These are phyloP conservation scores for Dunaliella sp. DNA, from an alignment of 139 green algal species.

Conservation along the genomic window DNA sequence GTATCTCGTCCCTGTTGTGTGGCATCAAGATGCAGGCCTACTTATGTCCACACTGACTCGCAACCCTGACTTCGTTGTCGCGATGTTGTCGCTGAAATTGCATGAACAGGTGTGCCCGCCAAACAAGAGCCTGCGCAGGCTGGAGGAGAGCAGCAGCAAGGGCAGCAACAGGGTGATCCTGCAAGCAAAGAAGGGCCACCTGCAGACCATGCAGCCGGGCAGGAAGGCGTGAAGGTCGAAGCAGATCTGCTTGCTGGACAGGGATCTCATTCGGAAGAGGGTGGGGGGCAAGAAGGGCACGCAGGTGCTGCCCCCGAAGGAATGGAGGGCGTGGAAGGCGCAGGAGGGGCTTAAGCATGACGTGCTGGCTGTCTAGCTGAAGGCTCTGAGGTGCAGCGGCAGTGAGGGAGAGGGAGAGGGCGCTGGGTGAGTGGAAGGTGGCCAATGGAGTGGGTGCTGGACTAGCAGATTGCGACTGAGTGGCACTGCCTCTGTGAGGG, in stretches of 20 bases:
- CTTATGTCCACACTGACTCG: background rate
- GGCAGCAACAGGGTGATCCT: background rate
- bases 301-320: too few relatives aligned
- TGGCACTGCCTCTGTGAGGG: too few relatives aligned
- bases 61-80: background rate
- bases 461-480: too few relatives aligned
- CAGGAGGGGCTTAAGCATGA: background rate
- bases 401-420: too few relatives aligned
- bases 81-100: background rate
- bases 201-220: background rate
- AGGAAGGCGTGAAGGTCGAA: background rate
- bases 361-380: too few relatives aligned
- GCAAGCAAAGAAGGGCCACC: background rate
- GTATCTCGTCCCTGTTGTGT: too few relatives aligned
- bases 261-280: too few relatives aligned
- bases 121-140: background rate
- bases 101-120: background rate
- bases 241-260: too few relatives aligned
- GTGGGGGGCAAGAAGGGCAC: background rate
- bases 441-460: too few relatives aligned
- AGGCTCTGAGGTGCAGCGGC: too few relatives aligned
- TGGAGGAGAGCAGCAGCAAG: background rate
- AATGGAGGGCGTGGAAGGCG: background rate
- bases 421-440: too few relatives aligned
- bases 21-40: too few relatives aligned